Percentiles rank a stretch among this genome's conserved stretches.
These are phyloP conservation scores for Leucocoprinus sp. DNA, from an alignment of 768 basidiomycete species.

Conservation along the genomic window DNA sequence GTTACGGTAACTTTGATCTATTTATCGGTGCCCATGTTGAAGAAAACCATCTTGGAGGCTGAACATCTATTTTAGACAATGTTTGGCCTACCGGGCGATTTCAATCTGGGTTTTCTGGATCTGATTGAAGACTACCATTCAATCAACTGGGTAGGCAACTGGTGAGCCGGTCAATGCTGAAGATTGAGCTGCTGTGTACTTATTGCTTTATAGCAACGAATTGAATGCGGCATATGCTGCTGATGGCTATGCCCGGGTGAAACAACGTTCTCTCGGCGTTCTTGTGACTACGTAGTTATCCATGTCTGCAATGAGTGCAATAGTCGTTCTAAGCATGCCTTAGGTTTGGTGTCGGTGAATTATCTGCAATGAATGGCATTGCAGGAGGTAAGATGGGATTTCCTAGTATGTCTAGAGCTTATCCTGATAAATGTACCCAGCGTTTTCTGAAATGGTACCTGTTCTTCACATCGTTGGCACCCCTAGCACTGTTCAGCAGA, in stretches of 20 bases:
- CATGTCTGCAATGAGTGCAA: neutral
- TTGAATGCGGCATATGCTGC: conserved; percentile 87
- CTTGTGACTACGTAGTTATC: conserved; percentile 24
- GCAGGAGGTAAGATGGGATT: conserved; percentile 46
- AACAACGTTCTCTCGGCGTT: conserved; percentile 62
- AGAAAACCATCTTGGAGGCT: no score
- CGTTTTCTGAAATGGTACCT: conserved; percentile 82
- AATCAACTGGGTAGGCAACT: conserved; percentile 85
- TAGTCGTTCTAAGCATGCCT: neutral
- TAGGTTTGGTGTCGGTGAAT: conserved; percentile 86
- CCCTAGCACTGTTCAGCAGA: conserved; percentile 67
- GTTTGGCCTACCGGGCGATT: conserved; percentile 86
- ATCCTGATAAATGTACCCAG: conserved; percentile 22
- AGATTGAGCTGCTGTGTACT: neutral
- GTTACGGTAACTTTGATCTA: no score
- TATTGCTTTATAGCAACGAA: conserved; percentile 48
- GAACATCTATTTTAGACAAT: conserved; percentile 39
- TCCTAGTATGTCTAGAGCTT: neutral
- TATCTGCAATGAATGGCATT: conserved; percentile 79
- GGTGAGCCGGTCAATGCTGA: conserved; percentile 29
- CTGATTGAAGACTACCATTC: conserved; percentile 70
- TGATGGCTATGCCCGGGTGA: conserved; percentile 88
- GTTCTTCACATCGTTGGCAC: conserved; percentile 82
- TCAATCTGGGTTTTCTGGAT: conserved; percentile 72
- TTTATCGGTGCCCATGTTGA: no score